Evolutionary conservation across 1,284 basidiomycete genomes (phyloP), one percentile per base, ranked within the genome.

Genomic region (Pholiota adiposa): DNA sequence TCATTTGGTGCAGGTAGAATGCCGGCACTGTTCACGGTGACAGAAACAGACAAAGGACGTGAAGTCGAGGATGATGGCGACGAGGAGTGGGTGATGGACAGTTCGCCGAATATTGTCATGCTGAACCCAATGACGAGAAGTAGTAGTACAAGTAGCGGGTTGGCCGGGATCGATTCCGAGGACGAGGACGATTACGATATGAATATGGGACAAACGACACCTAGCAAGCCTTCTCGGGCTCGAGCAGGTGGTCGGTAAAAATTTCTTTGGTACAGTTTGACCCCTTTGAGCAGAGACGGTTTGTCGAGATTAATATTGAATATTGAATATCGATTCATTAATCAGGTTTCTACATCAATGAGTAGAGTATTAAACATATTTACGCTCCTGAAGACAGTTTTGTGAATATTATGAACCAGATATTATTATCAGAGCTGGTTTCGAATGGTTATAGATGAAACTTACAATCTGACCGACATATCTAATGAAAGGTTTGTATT

Each of bases 81-180:
- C 4, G 75, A 77, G 23, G 73, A 74, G 43, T 80, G 78, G 79
- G 68, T 68, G 56, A 63, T 79, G 51, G 68, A 69, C 6, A 75
- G 74, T 44, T 78, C 77, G 27, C 79, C 78, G 1, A 75, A 76
- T 58, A 66, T 77, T 16, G 66, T 78, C 18, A 59, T 73, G 16
- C 64, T 79, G 23, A 67, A 70, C 36, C 65, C 66, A 12, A 34
- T 29, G 2, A 62, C 27, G 25, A 60, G 51, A 16, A 60, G 56
- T 16, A 46, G 57, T 21, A 43, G 50, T 9, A 23, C 44, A 5
- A 56, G 49, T 8, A 56, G 46, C 21, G 55, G 27, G 11, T 21
- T 52, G 19, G 19, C 18, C 31, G 51, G 36, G 25, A 36, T 60
- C 52, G 53, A 60, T 9, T 52, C 51, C 11, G 58, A 61, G 23